Percentiles rank a stretch among this genome's conserved stretches.
phyloP scores from a whole-genome alignment of 2,329 filamentous ascomycete genomes.

The Sphaerulina musiva region DNA sequence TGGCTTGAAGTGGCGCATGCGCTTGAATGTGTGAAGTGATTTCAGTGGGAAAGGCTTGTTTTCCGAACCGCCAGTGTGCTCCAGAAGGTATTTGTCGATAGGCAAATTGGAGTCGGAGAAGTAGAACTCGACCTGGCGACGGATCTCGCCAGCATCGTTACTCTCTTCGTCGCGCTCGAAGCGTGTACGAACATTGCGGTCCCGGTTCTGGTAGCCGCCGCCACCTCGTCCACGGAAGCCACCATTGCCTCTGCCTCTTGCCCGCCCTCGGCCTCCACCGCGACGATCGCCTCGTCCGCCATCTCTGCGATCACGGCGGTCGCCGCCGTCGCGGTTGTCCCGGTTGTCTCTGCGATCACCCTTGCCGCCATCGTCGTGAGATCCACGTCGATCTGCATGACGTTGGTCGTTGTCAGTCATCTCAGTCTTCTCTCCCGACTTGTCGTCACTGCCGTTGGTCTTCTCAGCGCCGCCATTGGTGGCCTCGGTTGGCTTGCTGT shows the following conservation, averaged over 20 bases:
- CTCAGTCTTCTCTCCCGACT: slow-evolving; percentile 14
- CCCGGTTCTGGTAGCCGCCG: slow-evolving; percentile 14
- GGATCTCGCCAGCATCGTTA: slow-evolving; percentile 72
- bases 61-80: slow-evolving; percentile 65
- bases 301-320: neutral
- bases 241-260: slow-evolving; percentile 10
- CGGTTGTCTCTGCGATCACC: slow-evolving; percentile 17
- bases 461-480: slow-evolving; percentile 18
- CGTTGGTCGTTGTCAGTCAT: slow-evolving; percentile 16
- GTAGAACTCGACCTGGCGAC: slow-evolving; percentile 93
- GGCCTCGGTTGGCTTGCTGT: slow-evolving; percentile 15
- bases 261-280: slow-evolving; percentile 14
- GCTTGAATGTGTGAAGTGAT: slow-evolving; percentile 78
- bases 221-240: slow-evolving; percentile 10
- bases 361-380: slow-evolving; percentile 13
- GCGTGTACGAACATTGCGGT: slow-evolving; percentile 23
- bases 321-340: slow-evolving; percentile 15
- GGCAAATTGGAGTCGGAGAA: slow-evolving; percentile 88
- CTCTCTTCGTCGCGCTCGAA: slow-evolving; percentile 55
- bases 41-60: slow-evolving; percentile 77
- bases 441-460: slow-evolving; percentile 7
- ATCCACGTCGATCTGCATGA: slow-evolving; percentile 14
- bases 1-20: slow-evolving; percentile 91
- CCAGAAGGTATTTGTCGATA: slow-evolving; percentile 80
- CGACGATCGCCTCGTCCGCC: slow-evolving; percentile 12